These are phyloP conservation scores for Stentor coeruleus DNA, from an alignment of 73 alveolate species.

Conservation along the genomic window DNA sequence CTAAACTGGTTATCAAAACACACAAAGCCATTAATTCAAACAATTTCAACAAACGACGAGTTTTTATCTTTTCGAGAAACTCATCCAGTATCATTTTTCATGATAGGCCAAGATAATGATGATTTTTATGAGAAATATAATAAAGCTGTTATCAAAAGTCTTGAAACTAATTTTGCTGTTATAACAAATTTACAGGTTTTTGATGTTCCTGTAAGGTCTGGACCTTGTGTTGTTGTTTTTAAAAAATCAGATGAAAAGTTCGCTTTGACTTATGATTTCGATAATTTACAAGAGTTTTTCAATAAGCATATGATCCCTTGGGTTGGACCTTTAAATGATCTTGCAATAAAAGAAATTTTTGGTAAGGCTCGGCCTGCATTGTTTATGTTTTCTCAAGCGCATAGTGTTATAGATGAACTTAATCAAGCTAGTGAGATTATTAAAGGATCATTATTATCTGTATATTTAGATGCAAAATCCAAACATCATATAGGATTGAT, in stretches of 20 bases:
- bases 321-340: background rate
- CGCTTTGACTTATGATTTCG: background rate
- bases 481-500: background rate
- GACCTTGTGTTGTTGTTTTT: background rate
- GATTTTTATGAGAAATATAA: background rate
- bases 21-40: background rate
- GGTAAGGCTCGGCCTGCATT: background rate
- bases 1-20: background rate
- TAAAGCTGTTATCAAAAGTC: background rate
- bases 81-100: background rate
- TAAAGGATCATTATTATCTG: background rate
- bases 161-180: background rate
- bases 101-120: background rate
- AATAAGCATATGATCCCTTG: background rate
- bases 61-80: background rate
- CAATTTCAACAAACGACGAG: background rate
- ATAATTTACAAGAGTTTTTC: background rate
- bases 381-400: background rate
- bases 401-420: background rate
- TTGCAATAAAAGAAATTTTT: background rate
- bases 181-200: too few relatives aligned
- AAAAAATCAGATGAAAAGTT: background rate
- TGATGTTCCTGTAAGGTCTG: background rate
- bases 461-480: background rate
- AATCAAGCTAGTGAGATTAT: background rate